Evolutionary conservation across 192 early-diverging fungal genomes (phyloP), one percentile per base, ranked within the genome.

Genomic region (Phlyctochytrium bullatum): DNA sequence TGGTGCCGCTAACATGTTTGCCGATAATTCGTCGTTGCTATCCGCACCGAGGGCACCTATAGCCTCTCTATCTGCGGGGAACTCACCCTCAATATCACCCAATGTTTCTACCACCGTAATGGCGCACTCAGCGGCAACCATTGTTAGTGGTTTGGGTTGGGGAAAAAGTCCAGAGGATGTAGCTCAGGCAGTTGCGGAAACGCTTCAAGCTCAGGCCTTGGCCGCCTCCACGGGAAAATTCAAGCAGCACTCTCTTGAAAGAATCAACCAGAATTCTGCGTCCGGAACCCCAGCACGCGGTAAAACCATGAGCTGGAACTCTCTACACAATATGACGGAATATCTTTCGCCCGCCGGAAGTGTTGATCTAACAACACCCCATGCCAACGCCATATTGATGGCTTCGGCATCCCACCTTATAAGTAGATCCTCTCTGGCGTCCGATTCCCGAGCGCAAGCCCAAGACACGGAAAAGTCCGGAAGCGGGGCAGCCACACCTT

Each of bases 331-430:
- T 25, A 24, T 10, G 14, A 57, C 27, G 27, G 54, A 57, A 28
- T 57, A 25, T 27, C 54, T 57, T 10, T 57, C 54, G 54, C 54
- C 54, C 54, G 54, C 54, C 54, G 54, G 54, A 6, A 57, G 54
- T 25, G 54, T 57, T 10, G 54, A 57, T 25, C 20, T 57, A 6
- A 57, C 25, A 6, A 57, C 10, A 6, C 40, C 40, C 10, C 40
- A 47, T 6, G 40, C 40, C 40, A 47, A 47, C 40, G 40, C 40
- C 10, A 20, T 47, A 20, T 47, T 47, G 10, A 6, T 47, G 40
- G 40, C 40, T 6, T 47, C 40, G 10, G 20, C 40, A 20, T 20
- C 40, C 40, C 6, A 47, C 40, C 10, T 47, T 6, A 20, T 14
- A 14, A n/a, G n/a, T n/a, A n/a, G n/a, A n/a, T n/a, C n/a, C n/a